A percentile compares a stretch with the other conserved stretches of the same genome.
These are phyloP conservation scores for Mycena metata DNA, from an alignment of 768 basidiomycete species.

Conservation along the genomic window DNA sequence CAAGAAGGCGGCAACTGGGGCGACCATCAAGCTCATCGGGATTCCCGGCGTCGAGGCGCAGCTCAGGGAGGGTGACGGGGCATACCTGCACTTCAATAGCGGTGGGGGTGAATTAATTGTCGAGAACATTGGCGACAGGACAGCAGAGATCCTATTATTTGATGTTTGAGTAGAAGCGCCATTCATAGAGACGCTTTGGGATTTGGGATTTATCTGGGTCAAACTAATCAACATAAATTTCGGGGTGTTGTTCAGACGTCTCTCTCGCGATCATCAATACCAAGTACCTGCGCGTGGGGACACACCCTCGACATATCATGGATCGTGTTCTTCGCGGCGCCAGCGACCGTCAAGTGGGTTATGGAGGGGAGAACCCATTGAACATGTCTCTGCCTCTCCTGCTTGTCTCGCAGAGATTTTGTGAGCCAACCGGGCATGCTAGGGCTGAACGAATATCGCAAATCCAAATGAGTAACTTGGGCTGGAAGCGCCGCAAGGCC, in stretches of 20 bases:
- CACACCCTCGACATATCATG: too few relatives aligned
- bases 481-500: constrained; percentile 7
- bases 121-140: constrained; percentile 74
- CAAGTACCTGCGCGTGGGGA: too few relatives aligned
- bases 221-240: too few relatives aligned
- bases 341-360: constrained; percentile 1
- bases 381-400: not conserved
- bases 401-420: constrained; percentile 1
- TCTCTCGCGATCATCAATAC: too few relatives aligned
- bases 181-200: too few relatives aligned
- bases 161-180: constrained; percentile 72
- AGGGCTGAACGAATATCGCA: constrained; percentile 18
- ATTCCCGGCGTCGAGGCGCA: constrained; percentile 60
- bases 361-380: not conserved
- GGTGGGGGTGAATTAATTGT: constrained; percentile 58
- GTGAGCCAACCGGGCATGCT: not conserved
- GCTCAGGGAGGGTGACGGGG: constrained; percentile 90
- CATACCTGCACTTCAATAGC: constrained; percentile 71
- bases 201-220: not conserved
- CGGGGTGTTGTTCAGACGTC: too few relatives aligned
- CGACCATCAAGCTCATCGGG: constrained; percentile 65
- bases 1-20: constrained; percentile 66
- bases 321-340: not conserved
- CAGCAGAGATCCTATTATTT: constrained; percentile 85
- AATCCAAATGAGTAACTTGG: constrained; percentile 22